Conservation (phyloP, 202 grass and related monocot species). For the Brachypodium distachyon region DNA sequence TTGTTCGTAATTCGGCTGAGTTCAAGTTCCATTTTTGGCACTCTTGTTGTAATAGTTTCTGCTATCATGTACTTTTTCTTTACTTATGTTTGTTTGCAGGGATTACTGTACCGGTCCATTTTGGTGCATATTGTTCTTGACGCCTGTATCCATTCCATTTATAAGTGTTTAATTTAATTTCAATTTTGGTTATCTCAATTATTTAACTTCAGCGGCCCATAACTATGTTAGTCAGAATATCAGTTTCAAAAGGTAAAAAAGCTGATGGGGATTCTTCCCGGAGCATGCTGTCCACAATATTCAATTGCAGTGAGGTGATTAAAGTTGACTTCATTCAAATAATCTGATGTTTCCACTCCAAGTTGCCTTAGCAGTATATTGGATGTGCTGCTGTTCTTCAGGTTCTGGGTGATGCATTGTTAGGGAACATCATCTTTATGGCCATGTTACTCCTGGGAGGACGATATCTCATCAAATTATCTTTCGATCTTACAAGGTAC, state of each 20-base stretch:
- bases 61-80: not conserved
- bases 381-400: slow-evolving; percentile 19
- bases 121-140: slow-evolving; percentile 74
- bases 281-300: slow-evolving; percentile 37
- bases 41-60: not conserved
- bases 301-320: slow-evolving; percentile 59
- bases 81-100: slow-evolving; percentile 40
- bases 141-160: slow-evolving; percentile 58
- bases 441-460: slow-evolving; percentile 47
- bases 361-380: not conserved
- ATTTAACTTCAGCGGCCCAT: slow-evolving; percentile 20
- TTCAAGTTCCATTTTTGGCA: not conserved
- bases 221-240: slow-evolving; percentile 77
- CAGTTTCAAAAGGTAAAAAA: slow-evolving; percentile 46
- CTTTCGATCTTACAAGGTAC: slow-evolving; percentile 54
- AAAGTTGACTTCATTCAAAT: not conserved
- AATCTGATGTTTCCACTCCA: not conserved
- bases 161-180: not conserved
- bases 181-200: slow-evolving; percentile 9
- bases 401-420: slow-evolving; percentile 56
- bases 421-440: slow-evolving; percentile 68
- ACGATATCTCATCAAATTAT: slow-evolving; percentile 52
- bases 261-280: slow-evolving; percentile 41
- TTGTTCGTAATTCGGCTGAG: not conserved
- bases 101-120: slow-evolving; percentile 46